A percentile compares a stretch with the other conserved stretches of the same genome.
Conservation (phyloP, 1,139 yeast genomes). For the Diutina catenulata region DNA sequence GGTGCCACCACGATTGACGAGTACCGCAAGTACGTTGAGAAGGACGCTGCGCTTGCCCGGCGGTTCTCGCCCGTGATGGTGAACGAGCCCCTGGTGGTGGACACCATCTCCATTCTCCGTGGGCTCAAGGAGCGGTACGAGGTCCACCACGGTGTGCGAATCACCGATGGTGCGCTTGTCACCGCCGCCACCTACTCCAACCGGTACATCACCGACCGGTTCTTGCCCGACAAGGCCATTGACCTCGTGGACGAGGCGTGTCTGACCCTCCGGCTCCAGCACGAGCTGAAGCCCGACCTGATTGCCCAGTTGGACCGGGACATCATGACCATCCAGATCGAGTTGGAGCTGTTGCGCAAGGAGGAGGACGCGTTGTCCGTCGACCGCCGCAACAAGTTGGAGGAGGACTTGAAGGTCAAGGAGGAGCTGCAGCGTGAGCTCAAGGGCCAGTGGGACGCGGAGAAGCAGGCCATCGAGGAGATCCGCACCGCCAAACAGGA, state of each 20-base stretch:
- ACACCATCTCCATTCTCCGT: slow-evolving; percentile 81
- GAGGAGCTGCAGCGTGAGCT: slow-evolving; percentile 54
- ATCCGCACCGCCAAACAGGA: slow-evolving; percentile 72
- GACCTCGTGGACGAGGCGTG: slow-evolving; percentile 97
- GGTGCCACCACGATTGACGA: slow-evolving; percentile 94
- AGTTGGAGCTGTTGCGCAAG: slow-evolving; percentile 81
- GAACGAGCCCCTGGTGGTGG: slow-evolving; percentile 86
- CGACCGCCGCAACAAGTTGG: slow-evolving; percentile 58
- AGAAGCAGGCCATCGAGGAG: slow-evolving; percentile 59
- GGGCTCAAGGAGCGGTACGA: slow-evolving; percentile 92
- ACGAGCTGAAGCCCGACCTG: slow-evolving; percentile 93
- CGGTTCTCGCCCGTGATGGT: slow-evolving; percentile 84
- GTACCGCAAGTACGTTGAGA: slow-evolving; percentile 76
- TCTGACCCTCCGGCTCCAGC: slow-evolving; percentile 86
- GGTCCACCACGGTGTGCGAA: slow-evolving; percentile 97
- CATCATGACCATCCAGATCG: slow-evolving; percentile 90
- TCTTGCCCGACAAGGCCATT: slow-evolving; percentile 90
- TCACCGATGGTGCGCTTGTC: slow-evolving; percentile 84
- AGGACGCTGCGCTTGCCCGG: slow-evolving; percentile 86
- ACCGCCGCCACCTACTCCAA: slow-evolving; percentile 88
- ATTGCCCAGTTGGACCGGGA: slow-evolving; percentile 81
- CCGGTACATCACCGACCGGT: slow-evolving; percentile 84
- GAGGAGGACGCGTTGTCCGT: slow-evolving; percentile 79
- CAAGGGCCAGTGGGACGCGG: slow-evolving; percentile 79
- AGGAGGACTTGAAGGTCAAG: slow-evolving; percentile 52